Evolutionary conservation across 1,139 yeast genomes (phyloP), one percentile per base, ranked within the genome.

Genomic region (Geotrichum aggregatum): DNA sequence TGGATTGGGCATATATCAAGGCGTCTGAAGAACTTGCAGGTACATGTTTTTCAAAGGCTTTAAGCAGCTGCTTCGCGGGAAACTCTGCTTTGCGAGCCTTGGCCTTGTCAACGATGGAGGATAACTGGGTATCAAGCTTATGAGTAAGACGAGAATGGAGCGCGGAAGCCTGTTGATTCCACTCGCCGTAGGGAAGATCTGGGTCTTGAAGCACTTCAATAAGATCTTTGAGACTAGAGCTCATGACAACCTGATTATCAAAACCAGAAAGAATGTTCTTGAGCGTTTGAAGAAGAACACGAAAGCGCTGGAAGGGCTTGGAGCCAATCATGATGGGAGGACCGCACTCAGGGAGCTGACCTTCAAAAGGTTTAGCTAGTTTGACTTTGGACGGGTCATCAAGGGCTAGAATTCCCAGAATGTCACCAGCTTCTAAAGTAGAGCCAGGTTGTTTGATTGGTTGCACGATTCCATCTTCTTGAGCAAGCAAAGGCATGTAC

Each of bases 311-410:
- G 55, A 81, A 84, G 52, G 95, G 86, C 71, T 87, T 91, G 54
- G 85, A 79, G 63, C 98, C 98, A 66, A 78, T 80, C 57, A 88
- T 76, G 56, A 75, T 78, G 58, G 98, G 95, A 34, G 86, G 77
- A 52, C 98, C 98, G 61, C 83, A 74, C 33, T 83, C 88, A 16
- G 97, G 98, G 60, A 94, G 76, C 64, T 95, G 89, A 49, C 97
- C 98, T 70, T 89, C 96, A 65, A 79, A 92, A 47, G 98, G 96
- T 68, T 84, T 75, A 47, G 99, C 98, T 66, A 91, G 98, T 71
- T 92, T 92, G 53, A 92, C 98, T 73, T 88, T 89, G 8, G 96
- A 83, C 57, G 98, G 98, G 69, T 92, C 98, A 67, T 94, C 98
- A 56, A 92, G 76, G 26, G 97, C 84, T 61, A 92, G 76, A 58